Conservation (phyloP, 139 green algal genomes). For the Bryopsis sp. region DNA sequence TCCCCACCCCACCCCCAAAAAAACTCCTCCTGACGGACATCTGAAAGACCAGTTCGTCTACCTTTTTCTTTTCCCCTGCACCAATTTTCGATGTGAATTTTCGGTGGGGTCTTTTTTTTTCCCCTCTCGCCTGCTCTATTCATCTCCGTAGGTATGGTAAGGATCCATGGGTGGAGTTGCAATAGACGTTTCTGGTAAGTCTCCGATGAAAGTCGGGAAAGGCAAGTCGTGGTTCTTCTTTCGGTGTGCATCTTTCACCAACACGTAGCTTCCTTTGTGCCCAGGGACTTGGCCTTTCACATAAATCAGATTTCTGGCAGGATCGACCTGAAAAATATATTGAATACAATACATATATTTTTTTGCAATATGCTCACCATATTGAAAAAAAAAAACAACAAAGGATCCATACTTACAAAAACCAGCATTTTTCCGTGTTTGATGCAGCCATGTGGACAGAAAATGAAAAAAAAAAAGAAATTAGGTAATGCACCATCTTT, state of each 20-base stretch:
- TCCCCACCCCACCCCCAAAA: too few relatives aligned
- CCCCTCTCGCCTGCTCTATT: too few relatives aligned
- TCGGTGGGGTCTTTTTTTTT: too few relatives aligned
- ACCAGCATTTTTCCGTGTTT: conserved; percentile 7
- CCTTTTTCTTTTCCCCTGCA: too few relatives aligned
- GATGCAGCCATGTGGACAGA: conserved; percentile 1
- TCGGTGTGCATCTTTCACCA: conserved; percentile 58
- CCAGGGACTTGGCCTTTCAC: conserved; percentile 87
- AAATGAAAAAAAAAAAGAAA: not conserved
- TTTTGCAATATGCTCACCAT: not conserved
- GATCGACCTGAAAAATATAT: conserved; percentile 71
- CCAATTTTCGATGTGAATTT: too few relatives aligned
- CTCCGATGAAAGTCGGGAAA: conserved; percentile 36
- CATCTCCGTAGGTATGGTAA: too few relatives aligned
- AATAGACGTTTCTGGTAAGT: not conserved
- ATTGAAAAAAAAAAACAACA: conserved; percentile 2
- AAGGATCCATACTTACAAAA: conserved; percentile 5
- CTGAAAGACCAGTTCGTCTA: too few relatives aligned
- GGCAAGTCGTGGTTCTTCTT: conserved; percentile 27
- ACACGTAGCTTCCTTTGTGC: conserved; percentile 68
- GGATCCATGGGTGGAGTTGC: conserved; percentile 9
- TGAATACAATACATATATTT: not conserved
- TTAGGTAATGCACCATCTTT: not conserved
- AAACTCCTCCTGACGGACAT: too few relatives aligned
- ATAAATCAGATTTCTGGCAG: conserved; percentile 84